phyloP scores from a whole-genome alignment of 257 asterid genomes.

The Asclepias syriaca region DNA sequence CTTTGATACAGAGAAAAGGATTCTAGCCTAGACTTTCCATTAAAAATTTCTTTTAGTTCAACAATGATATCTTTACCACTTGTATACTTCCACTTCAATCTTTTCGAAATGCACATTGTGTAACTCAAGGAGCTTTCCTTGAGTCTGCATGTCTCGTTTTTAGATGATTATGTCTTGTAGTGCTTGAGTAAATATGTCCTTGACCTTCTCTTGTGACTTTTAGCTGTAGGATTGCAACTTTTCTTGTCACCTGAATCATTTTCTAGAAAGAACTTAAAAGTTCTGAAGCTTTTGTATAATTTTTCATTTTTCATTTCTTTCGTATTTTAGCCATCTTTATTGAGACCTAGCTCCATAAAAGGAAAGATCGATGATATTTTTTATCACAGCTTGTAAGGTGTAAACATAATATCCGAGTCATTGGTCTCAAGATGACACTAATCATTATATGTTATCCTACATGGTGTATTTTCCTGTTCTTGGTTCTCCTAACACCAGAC shows the following conservation, averaged over 20 bases:
- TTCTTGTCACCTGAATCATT: not conserved
- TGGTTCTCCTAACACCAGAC: not conserved
- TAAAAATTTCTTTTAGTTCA: not conserved
- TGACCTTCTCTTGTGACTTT: not conserved
- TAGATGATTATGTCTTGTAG: not conserved
- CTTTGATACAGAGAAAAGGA: not conserved
- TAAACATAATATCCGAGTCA: not conserved
- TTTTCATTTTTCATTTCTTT: not conserved
- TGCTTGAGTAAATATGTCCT: not conserved
- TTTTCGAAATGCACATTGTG: not conserved
- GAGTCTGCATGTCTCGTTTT: not conserved
- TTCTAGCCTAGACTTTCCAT: not conserved
- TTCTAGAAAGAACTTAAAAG: not conserved
- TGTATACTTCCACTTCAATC: not conserved
- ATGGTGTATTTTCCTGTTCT: not conserved
- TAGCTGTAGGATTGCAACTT: not conserved
- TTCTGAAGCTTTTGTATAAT: not conserved
- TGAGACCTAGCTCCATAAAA: not conserved
- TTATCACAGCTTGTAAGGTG: not conserved
- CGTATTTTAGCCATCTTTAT: not conserved
- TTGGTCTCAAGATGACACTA: not conserved
- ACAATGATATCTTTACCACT: not conserved
- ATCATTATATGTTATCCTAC: not conserved
- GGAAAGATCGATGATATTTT: not conserved
- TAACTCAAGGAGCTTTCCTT: not conserved